Evolutionary conservation across 345 rosid species (phyloP).

Genomic region (Pelargonium nanum): DNA sequence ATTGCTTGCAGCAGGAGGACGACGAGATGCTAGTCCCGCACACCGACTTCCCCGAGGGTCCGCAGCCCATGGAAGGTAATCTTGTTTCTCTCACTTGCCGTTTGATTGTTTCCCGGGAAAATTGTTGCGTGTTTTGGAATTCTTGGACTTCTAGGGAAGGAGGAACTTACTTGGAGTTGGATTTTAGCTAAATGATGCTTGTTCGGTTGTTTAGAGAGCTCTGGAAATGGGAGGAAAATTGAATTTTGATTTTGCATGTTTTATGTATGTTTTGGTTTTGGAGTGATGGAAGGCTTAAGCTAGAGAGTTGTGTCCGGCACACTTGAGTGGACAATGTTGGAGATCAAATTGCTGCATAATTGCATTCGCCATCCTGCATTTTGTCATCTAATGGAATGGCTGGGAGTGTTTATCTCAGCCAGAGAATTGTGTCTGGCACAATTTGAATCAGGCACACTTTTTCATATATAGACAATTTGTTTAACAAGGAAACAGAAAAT

Average conservation of each 20-base stretch:
- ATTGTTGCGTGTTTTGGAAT: neutral
- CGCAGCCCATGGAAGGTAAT: slow-evolving; percentile 55
- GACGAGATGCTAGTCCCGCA: slow-evolving; percentile 63
- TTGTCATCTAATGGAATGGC: neutral
- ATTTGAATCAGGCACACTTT: neutral
- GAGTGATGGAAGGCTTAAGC: neutral
- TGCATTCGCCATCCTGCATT: neutral
- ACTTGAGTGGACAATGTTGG: neutral
- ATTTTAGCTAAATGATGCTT: neutral
- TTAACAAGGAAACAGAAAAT: neutral
- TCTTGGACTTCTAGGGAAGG: neutral
- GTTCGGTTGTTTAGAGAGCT: neutral
- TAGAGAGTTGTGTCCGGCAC: neutral
- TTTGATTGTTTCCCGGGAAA: neutral
- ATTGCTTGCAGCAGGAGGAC: slow-evolving; percentile 38
- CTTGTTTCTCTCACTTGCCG: neutral
- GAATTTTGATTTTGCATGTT: neutral
- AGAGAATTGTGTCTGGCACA: neutral
- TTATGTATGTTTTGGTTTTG: neutral
- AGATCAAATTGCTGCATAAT: neutral
- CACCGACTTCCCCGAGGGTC: slow-evolving; percentile 40
- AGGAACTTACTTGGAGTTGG: neutral
- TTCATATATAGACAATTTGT: neutral
- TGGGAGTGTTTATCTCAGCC: neutral
- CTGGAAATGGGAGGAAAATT: neutral